phyloP scores from a whole-genome alignment of 805 yeast genomes.

The Hanseniaspora pseudoguilliermondii region DNA sequence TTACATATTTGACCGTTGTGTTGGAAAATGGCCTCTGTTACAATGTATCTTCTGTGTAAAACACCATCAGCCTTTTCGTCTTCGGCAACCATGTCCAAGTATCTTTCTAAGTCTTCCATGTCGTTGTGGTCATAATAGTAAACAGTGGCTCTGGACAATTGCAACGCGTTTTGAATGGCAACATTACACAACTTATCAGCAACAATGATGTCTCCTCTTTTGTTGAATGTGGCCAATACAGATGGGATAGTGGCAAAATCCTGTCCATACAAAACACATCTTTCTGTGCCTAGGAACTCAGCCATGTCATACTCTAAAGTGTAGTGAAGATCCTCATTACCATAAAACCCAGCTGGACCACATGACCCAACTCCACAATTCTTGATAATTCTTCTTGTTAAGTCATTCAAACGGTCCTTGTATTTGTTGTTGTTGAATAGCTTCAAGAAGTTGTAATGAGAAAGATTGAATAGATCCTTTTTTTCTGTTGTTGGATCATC shows the following conservation, averaged over 20 bases:
- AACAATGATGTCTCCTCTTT: constrained; percentile 85
- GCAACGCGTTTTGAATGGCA: constrained; percentile 76
- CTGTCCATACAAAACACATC: constrained; percentile 80
- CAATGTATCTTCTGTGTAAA: constrained; percentile 75
- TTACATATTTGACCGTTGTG: constrained; percentile 70
- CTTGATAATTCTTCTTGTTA: constrained; percentile 37
- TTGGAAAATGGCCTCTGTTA: constrained; percentile 82
- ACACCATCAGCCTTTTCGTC: constrained; percentile 48
- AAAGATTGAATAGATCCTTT: constrained; percentile 45
- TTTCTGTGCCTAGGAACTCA: constrained; percentile 60
- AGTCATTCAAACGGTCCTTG: constrained; percentile 25
- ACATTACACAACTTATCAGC: constrained; percentile 70
- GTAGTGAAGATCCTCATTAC: constrained; percentile 84
- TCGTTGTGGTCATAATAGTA: constrained; percentile 72
- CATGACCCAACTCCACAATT: constrained; percentile 92
- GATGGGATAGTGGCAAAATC: constrained; percentile 78
- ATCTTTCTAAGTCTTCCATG: constrained; percentile 62
- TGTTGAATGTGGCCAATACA: constrained; percentile 83
- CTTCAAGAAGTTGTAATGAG: constrained; percentile 60
- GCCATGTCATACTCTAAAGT: constrained; percentile 66
- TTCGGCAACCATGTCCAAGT: constrained; percentile 48
- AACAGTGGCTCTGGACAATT: constrained; percentile 74
- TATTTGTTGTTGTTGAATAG: constrained; percentile 40
- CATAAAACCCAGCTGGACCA: constrained; percentile 96
- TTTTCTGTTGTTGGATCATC: not conserved